Evolutionary conservation across 108 stramenopile genomes (phyloP), one percentile per base, ranked within the genome.

Genomic region (Cylindrotheca closterium): DNA sequence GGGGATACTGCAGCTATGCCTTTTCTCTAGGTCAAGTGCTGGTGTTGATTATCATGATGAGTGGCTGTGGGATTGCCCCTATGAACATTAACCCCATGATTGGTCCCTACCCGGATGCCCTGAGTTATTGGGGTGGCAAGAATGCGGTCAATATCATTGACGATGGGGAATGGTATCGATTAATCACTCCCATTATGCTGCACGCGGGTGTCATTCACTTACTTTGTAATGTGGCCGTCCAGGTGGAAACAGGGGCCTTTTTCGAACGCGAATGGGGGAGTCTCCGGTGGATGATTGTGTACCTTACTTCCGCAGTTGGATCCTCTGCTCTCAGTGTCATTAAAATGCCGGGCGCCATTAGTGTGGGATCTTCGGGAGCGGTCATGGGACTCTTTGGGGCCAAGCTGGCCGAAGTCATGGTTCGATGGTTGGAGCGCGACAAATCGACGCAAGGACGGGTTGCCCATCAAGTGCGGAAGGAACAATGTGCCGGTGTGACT

Each of bases 241-340:
- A 95, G 59, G 18, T 89, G n/a, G 93, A 95, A 12, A 79, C 77
- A 12, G 82, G 84, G 1, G 84, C 81, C 50, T 78, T 81, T 34
- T 94, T 85, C 58, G 93, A 91, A 61, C 80, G 78, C 23, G 89
- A 95, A 75, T 95, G 93, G 93, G 93, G 93, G 21, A 67, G 59
- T 24, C 10, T 68, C 15, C 77, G 73, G 3, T 92, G 88, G 88
- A 30, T 83, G 0, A 65, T 92, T 12, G 63, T 95, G 4, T 95
- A 95, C 63, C 31, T 95, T 4, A 63, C 71, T 8, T 63, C 64
- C 17, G 89, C 86, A 0, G 58, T 92, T 27, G 89, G 88, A 0
- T 80, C 78, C 2, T 74, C 80, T 2, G 63, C 85, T 3, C 63
- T 92, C 12, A 75, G 73, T 48, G 72, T 77, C 4, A 75, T 85